Conservation (phyloP, 495 filamentous ascomycete genomes). For the Articulospora tetracladia region DNA sequence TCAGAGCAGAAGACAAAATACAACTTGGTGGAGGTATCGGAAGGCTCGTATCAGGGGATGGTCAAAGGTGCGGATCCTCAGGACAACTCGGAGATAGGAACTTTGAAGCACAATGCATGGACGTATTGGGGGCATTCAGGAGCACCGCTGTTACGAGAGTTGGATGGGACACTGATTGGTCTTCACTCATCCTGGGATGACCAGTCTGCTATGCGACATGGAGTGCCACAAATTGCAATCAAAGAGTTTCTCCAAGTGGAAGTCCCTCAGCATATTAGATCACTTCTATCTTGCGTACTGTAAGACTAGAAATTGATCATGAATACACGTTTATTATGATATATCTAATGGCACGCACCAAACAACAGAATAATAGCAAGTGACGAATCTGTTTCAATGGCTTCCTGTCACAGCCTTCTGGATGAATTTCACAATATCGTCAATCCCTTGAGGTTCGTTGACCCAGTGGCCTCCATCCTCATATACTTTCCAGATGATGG, state of each 20-base stretch:
- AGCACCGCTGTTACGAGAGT: conserved; percentile 29
- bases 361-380: no score
- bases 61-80: conserved; percentile 30
- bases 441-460: conserved; percentile 43
- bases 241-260: conserved; percentile 7
- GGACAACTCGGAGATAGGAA: conserved; percentile 40
- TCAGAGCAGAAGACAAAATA: conserved; percentile 29
- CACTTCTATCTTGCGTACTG: neutral
- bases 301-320: no score
- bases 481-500: conserved; percentile 49
- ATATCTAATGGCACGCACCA: no score
- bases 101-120: conserved; percentile 42
- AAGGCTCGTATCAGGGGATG: conserved; percentile 32
- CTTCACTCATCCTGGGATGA: conserved; percentile 44
- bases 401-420: neutral
- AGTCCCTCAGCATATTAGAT: neutral
- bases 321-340: no score
- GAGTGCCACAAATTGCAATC: conserved; percentile 31
- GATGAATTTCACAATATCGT: conserved; percentile 48
- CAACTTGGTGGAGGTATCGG: conserved; percentile 34
- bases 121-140: conserved; percentile 46
- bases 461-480: conserved; percentile 55
- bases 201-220: conserved; percentile 35
- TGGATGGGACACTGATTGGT: conserved; percentile 31
- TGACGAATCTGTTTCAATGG: no score